A percentile compares a stretch with the other conserved stretches of the same genome.
These are phyloP conservation scores for Drechslera avenae DNA, from an alignment of 2,329 filamentous ascomycete species.

Conservation along the genomic window DNA sequence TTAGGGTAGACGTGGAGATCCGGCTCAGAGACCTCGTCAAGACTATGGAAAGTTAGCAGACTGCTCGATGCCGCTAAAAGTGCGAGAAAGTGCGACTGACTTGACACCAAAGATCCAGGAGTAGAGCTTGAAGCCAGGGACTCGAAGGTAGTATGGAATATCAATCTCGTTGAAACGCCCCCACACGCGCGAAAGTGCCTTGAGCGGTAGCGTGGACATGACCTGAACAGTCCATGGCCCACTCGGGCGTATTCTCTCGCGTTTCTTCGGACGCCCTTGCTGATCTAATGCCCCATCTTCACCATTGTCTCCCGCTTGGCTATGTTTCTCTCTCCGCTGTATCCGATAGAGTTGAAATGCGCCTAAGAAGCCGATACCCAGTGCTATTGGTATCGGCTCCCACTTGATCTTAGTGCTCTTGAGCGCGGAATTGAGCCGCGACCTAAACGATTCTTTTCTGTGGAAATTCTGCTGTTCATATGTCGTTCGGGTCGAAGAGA, in stretches of 20 bases:
- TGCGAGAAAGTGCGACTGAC: conserved; percentile 37
- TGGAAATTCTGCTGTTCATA: conserved; percentile 51
- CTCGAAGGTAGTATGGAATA: conserved; percentile 84
- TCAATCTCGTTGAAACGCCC: conserved; percentile 88
- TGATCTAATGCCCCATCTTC: conserved; percentile 51
- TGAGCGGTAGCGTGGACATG: conserved; percentile 90
- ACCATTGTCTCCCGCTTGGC: conserved; percentile 49
- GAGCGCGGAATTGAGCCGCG: conserved; percentile 63
- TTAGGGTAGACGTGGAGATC: conserved; percentile 92
- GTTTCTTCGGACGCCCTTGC: conserved; percentile 55
- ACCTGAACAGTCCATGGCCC: conserved; percentile 93
- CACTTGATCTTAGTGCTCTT: conserved; percentile 74
- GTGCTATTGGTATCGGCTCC: conserved; percentile 86
- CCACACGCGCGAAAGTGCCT: conserved; percentile 88
- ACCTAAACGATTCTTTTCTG: conserved; percentile 60
- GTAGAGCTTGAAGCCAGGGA: conserved; percentile 91
- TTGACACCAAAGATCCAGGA: conserved; percentile 90
- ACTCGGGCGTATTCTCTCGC: conserved; percentile 73
- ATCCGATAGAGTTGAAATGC: conserved; percentile 83
- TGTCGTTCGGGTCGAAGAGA: conserved; percentile 49
- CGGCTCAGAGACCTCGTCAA: conserved; percentile 84
- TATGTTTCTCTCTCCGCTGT: conserved; percentile 57
- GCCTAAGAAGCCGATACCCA: conserved; percentile 84
- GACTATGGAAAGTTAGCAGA: conserved; percentile 52
- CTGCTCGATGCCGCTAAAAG: conserved; percentile 47